phyloP scores from a whole-genome alignment of 106 monocot species.

The Platanthera zijinensis region DNA sequence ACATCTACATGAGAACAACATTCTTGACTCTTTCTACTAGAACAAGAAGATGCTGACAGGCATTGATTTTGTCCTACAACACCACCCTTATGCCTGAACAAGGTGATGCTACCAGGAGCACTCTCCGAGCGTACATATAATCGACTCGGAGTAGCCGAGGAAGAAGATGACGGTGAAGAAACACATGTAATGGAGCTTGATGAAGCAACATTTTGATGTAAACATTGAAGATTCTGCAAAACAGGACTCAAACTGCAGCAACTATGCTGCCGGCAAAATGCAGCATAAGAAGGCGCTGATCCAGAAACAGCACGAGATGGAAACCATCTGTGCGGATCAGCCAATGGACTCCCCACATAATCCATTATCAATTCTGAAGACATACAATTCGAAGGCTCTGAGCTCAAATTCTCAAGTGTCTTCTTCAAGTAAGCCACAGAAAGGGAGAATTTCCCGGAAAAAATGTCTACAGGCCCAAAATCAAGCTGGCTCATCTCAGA shows the following conservation, averaged over 20 bases:
- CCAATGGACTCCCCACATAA: slow-evolving; percentile 80
- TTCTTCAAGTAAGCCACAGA: slow-evolving; percentile 50
- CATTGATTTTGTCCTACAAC: slow-evolving; percentile 12
- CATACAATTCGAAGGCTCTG: slow-evolving; percentile 32
- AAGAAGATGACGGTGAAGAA: slow-evolving; percentile 34
- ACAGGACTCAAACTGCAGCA: neutral
- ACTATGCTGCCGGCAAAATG: neutral
- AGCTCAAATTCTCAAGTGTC: slow-evolving; percentile 34
- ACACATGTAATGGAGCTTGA: slow-evolving; percentile 2
- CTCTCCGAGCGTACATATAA: slow-evolving; percentile 36
- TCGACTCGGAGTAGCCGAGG: slow-evolving; percentile 29
- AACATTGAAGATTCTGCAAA: neutral
- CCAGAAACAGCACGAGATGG: slow-evolving; percentile 29
- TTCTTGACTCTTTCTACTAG: slow-evolving; percentile 13
- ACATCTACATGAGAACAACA: slow-evolving; percentile 10
- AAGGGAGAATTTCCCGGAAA: slow-evolving; percentile 45
- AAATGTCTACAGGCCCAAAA: slow-evolving; percentile 64
- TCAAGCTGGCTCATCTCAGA: slow-evolving; percentile 48
- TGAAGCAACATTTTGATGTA: slow-evolving; percentile 7
- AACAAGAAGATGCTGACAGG: slow-evolving; percentile 23
- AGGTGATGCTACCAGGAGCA: slow-evolving; percentile 39
- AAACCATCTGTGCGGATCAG: slow-evolving; percentile 56
- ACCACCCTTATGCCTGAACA: slow-evolving; percentile 1
- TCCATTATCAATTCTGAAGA: slow-evolving; percentile 59
- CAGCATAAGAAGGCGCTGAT: neutral